Evolutionary conservation across 2,329 filamentous ascomycete genomes (phyloP).

Genomic region (Aureobasidium sp.): DNA sequence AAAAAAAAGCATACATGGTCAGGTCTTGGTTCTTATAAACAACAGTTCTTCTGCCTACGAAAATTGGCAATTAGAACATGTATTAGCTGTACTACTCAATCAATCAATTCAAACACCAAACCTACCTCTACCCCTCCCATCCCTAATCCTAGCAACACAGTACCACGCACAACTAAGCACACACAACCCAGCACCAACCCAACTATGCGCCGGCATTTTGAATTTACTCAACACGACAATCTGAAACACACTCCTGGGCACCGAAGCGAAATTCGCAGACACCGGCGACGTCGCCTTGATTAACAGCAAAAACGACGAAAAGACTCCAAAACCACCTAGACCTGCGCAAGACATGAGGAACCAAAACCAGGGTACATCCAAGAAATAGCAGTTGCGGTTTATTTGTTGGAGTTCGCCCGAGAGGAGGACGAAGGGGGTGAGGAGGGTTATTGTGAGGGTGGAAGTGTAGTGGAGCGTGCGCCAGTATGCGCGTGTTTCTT

Average conservation of each 20-base stretch:
- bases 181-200: slow-evolving; percentile 44
- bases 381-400: slow-evolving; percentile 45
- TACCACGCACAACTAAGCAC: slow-evolving; percentile 46
- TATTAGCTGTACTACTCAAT: no score
- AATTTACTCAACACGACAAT: slow-evolving; percentile 40
- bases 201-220: slow-evolving; percentile 43
- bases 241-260: slow-evolving; percentile 43
- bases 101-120: neutral
- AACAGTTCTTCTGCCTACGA: no score
- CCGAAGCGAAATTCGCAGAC: slow-evolving; percentile 41
- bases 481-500: slow-evolving; percentile 45
- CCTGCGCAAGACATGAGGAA: slow-evolving; percentile 44
- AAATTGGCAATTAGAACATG: no score
- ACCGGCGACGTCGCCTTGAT: slow-evolving; percentile 44
- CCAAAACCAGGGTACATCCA: slow-evolving; percentile 50
- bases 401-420: slow-evolving; percentile 44
- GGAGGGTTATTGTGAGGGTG: slow-evolving; percentile 40
- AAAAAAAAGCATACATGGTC: no score
- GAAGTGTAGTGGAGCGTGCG: slow-evolving; percentile 46
- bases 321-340: slow-evolving; percentile 41
- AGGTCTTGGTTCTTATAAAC: no score
- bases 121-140: slow-evolving; percentile 23
- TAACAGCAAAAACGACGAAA: slow-evolving; percentile 40
- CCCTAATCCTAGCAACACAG: slow-evolving; percentile 33
- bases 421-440: slow-evolving; percentile 42